Base-by-base conservation (phyloP, 495 filamentous ascomycete species). In the Polyplosphaeria fusca region DNA sequence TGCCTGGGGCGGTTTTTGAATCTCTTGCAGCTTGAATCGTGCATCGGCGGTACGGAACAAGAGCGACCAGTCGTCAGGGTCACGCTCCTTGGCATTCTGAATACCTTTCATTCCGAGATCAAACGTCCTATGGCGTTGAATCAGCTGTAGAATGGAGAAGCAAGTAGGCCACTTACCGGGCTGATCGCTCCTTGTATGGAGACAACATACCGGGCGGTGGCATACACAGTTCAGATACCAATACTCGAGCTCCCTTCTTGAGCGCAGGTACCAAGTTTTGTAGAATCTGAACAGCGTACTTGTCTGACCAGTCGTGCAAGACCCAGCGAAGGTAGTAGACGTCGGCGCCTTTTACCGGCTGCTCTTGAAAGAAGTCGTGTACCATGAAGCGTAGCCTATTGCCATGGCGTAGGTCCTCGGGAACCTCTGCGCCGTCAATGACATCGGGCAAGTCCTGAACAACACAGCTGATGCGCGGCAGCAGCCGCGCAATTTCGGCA, bases 351-450 rank as follows among this genome's bases (percentile, higher is more conserved):
- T 58, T 62, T 16, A 57, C 41, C 22, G 53, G 52, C 47, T 62
- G 52, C 40, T 52, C 46, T 50, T 45, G 20, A 35, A 62, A 58
- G 53, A 62, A 62, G 46, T 62, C 32, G 45, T 62, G 54, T 11
- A 38, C 44, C 45, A 18, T n/a, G 53, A 62, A 62, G n/a, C 13
- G 41, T 23, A 60, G n/a, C n/a, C 50, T 18, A 16, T 45, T 12
- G 2, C 7, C 13, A 14, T 60, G 25, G 24, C 54, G 55, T 2
- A 20, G 18, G 24, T 47, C 51, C 11, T 37, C 12, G n/a, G 44
- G 25, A 0, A 32, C 20, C n/a, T 55, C 35, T 4, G 66, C 72
- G 27, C 63, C 59, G 22, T 71, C 65, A 40, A 73, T 41, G 13
- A 61, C 62, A 16, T 53, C 52, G 1, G 37, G 48, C n/a, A 64